Evolutionary conservation across 192 early-diverging fungal genomes (phyloP).

Genomic region (Entomortierella beljakovae): DNA sequence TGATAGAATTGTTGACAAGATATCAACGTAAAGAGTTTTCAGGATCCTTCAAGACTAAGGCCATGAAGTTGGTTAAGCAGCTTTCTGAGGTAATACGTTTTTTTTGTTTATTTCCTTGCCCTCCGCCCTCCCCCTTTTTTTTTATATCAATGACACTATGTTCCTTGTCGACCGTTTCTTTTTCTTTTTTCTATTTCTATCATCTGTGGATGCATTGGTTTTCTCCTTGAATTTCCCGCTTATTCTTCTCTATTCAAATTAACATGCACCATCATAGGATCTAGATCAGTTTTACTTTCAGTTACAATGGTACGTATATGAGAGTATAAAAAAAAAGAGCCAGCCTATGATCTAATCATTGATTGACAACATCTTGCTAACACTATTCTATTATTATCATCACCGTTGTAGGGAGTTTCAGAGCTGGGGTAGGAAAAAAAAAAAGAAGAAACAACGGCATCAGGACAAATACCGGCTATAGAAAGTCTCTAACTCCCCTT

Average conservation of each 20-base stretch:
- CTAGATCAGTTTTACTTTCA: slow-evolving; percentile 54
- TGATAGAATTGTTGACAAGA: slow-evolving; percentile 42
- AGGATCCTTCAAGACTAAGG: slow-evolving; percentile 42
- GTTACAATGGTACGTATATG: slow-evolving; percentile 37
- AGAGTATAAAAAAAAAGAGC: neutral
- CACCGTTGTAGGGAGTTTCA: slow-evolving; percentile 43
- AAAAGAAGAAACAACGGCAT: too few relatives aligned
- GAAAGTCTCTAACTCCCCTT: too few relatives aligned
- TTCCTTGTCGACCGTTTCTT: too few relatives aligned
- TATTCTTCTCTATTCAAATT: neutral
- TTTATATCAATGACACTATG: too few relatives aligned
- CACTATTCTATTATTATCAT: neutral
- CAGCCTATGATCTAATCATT: neutral
- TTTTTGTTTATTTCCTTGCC: neutral
- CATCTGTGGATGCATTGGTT: neutral
- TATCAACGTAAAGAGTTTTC: slow-evolving; percentile 44
- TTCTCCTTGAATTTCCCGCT: neutral
- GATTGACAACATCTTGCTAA: neutral
- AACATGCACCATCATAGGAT: slow-evolving; percentile 25
- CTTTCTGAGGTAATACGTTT: slow-evolving; percentile 21
- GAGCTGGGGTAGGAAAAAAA: slow-evolving; percentile 41
- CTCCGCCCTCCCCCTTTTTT: neutral
- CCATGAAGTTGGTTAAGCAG: slow-evolving; percentile 49
- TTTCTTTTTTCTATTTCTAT: neutral
- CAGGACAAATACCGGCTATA: too few relatives aligned